Conservation (phyloP, 2,329 filamentous ascomycete genomes). For the Claviceps africana region DNA sequence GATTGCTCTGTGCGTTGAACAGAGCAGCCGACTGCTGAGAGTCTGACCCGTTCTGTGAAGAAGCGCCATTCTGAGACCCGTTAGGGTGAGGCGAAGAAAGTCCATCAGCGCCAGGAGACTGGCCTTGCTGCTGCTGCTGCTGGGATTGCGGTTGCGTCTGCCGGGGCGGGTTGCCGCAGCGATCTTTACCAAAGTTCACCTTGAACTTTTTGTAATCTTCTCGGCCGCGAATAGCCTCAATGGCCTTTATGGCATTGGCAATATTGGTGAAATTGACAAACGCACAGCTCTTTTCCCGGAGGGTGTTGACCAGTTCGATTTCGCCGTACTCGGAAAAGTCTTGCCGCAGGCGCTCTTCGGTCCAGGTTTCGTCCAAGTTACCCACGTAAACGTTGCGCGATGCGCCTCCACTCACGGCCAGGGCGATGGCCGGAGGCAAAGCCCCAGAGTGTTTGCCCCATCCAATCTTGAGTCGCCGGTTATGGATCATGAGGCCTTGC, state of each 20-base stretch:
- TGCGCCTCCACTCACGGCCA: conserved; percentile 90
- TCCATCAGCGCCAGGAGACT: conserved; percentile 53
- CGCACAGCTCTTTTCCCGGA: conserved; percentile 96
- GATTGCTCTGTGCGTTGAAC: conserved; percentile 74
- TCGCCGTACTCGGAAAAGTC: conserved; percentile 97
- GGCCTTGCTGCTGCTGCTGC: conserved; percentile 36
- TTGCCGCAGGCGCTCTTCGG: conserved; percentile 84
- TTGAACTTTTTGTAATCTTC: conserved; percentile 98
- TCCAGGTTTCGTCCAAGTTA: conserved; percentile 95
- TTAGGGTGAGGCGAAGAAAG: conserved; percentile 43
- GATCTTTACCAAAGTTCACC: conserved; percentile 98
- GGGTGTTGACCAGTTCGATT: conserved; percentile 91
- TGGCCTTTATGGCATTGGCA: conserved; percentile 97
- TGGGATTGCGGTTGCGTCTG: conserved; percentile 42
- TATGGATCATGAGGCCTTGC: conserved; percentile 98
- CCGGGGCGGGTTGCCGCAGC: conserved; percentile 89
- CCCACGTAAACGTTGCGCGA: conserved; percentile 98
- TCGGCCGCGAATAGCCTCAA: conserved; percentile 84
- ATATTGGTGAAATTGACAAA: conserved; percentile 99
- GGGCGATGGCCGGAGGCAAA: conserved; percentile 83
- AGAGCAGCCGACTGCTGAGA: conserved; percentile 56
- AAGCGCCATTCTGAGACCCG: conserved; percentile 44
- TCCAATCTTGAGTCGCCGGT: conserved; percentile 91
- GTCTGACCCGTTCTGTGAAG: conserved; percentile 38
- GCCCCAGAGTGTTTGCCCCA: conserved; percentile 99